A percentile compares a stretch with the other conserved stretches of the same genome.
These are phyloP conservation scores for Blastobotrys terrestris DNA, from an alignment of 805 yeast species.

Conservation along the genomic window DNA sequence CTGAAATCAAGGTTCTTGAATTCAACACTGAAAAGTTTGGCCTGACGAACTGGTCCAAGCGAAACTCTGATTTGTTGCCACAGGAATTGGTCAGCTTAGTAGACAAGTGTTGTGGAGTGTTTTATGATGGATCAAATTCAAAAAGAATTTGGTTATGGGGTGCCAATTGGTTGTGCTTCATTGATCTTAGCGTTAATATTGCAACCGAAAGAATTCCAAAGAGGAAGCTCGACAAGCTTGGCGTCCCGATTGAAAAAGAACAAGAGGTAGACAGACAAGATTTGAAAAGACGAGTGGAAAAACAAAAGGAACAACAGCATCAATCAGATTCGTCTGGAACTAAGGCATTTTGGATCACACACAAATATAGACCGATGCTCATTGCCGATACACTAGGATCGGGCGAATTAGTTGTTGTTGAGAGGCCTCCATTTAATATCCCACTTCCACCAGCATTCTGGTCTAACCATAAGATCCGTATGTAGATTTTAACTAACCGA, in stretches of 20 bases:
- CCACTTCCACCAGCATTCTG: slow-evolving; percentile 33
- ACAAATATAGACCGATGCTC: slow-evolving; percentile 68
- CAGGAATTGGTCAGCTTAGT: slow-evolving; percentile 47
- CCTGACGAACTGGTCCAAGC: slow-evolving; percentile 70
- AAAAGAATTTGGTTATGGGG: slow-evolving; percentile 81
- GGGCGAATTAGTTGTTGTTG: slow-evolving; percentile 64
- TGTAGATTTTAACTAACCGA: slow-evolving; percentile 5
- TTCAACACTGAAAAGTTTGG: slow-evolving; percentile 39
- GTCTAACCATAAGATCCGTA: slow-evolving; percentile 26
- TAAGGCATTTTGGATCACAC: slow-evolving; percentile 65
- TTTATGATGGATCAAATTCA: slow-evolving; percentile 38
- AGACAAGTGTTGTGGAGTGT: slow-evolving; percentile 71
- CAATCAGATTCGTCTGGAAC: slow-evolving; percentile 26
- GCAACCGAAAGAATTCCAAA: slow-evolving; percentile 38
- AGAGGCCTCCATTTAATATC: slow-evolving; percentile 59
- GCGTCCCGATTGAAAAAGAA: slow-evolving; percentile 26
- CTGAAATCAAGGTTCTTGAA: slow-evolving; percentile 72
- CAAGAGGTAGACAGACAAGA: slow-evolving; percentile 3
- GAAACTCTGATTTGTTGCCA: slow-evolving; percentile 72
- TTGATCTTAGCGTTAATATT: slow-evolving; percentile 56
- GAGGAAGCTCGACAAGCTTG: slow-evolving; percentile 41
- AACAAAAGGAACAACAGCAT: slow-evolving; percentile 11
- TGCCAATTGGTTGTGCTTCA: slow-evolving; percentile 67
- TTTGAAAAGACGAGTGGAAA: neutral
- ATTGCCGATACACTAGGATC: slow-evolving; percentile 50